These are phyloP conservation scores for Mimosa bimucronata DNA, from an alignment of 306 rosid species.

Conservation along the genomic window DNA sequence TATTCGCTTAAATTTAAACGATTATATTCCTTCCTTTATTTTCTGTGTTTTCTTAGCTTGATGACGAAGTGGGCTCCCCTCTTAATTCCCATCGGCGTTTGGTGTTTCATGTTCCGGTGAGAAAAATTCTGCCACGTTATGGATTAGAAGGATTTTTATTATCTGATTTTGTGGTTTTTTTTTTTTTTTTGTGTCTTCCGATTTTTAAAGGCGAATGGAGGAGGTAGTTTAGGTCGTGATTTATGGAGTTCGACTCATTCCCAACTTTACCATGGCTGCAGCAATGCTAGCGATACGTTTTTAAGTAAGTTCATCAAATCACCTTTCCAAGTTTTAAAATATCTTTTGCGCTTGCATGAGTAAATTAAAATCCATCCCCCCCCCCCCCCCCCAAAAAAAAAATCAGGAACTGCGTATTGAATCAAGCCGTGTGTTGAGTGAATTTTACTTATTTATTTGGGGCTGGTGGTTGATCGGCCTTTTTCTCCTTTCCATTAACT, in stretches of 20 bases:
- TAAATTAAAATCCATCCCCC: not conserved
- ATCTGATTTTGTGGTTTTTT: not conserved
- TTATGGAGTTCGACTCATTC: constrained; percentile 66
- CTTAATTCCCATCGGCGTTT: constrained; percentile 33
- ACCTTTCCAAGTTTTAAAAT: not conserved
- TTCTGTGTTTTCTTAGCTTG: constrained; percentile 25
- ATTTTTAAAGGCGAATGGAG: constrained; percentile 51
- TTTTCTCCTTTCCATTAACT: not conserved
- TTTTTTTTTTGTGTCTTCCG: not conserved
- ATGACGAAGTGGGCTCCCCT: constrained; percentile 28
- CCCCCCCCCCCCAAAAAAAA: too few relatives aligned
- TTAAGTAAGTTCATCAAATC: constrained; percentile 45
- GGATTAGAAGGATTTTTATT: not conserved
- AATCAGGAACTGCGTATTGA: not conserved
- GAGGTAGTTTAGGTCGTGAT: constrained; percentile 54
- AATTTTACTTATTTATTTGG: not conserved
- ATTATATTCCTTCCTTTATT: too few relatives aligned
- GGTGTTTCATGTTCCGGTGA: constrained; percentile 48
- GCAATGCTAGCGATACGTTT: constrained; percentile 58
- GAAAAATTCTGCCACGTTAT: not conserved
- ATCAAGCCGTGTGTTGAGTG: not conserved
- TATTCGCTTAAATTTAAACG: not conserved
- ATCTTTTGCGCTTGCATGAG: not conserved
- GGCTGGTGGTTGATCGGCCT: not conserved
- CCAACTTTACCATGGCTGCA: constrained; percentile 59